Percentiles rank a stretch among this genome's conserved stretches.
phyloP scores from a whole-genome alignment of 1,284 basidiomycete genomes.

The Uromyces viciae-fabae region DNA sequence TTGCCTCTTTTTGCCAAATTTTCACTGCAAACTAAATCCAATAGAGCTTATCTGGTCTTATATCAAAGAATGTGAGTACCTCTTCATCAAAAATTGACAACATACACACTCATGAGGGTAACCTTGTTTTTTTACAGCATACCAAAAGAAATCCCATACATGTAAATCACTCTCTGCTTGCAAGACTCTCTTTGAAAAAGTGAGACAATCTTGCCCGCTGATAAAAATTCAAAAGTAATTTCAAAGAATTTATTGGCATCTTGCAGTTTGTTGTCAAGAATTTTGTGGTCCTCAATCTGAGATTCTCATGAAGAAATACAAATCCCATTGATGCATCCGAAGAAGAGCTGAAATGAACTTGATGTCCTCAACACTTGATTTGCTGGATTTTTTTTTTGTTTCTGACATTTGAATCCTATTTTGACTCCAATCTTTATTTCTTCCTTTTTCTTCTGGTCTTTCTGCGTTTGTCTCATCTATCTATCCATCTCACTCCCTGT shows the following conservation, averaged over 20 bases:
- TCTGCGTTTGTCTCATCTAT: too few relatives aligned
- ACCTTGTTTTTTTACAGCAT: neutral
- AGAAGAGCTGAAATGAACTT: neutral
- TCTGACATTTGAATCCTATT: neutral
- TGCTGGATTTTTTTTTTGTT: too few relatives aligned
- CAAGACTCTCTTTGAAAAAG: neutral
- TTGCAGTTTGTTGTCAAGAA: neutral
- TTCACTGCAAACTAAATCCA: conserved; percentile 13
- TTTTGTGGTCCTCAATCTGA: neutral
- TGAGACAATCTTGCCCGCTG: neutral
- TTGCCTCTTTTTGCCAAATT: neutral
- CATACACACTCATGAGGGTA: too few relatives aligned
- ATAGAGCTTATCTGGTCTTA: conserved; percentile 2
- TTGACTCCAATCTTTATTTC: neutral
- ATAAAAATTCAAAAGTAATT: neutral
- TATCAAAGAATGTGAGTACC: neutral
- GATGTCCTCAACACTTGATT: neutral
- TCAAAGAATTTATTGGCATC: neutral
- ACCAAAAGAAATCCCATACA: neutral
- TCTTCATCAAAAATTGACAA: neutral
- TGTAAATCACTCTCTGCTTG: neutral
- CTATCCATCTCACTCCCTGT: too few relatives aligned
- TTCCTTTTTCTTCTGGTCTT: neutral
- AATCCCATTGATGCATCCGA: neutral
- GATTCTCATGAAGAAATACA: neutral